Evolutionary conservation across 148 eudicot species (phyloP), one percentile per base, ranked within the genome.

Genomic region (Rhododendron simsii): DNA sequence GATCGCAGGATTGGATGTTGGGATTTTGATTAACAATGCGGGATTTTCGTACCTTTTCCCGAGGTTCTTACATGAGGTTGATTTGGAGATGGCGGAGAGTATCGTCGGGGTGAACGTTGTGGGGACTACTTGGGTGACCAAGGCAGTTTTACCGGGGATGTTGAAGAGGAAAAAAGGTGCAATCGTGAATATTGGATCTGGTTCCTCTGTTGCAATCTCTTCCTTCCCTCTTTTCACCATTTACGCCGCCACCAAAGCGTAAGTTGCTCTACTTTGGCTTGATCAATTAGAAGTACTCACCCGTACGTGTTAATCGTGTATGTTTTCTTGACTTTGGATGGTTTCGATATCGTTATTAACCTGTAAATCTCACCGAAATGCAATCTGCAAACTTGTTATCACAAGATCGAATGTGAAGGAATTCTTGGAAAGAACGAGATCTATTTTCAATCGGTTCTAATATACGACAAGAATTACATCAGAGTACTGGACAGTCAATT

Each of bases 211-310:
- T 79, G 90, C 87, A 77, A 81, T 91, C 41, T 87, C 95, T 1
- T 90, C 94, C 67, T 90, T 90, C 69, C 95, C 94, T 80, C 92
- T 92, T 12, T 90, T 86, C 87, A 71, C 93, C 12, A 81, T 93
- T 20, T 93, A 93, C 63, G 94, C 95, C 41, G 93, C 95, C 37
- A 91, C 95, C 12, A 93, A 93, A 91, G 91, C 91, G 94, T 93
- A 86, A 90, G 91, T 78, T 39, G 11, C 9, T 37, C 11, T 20
- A 23, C 14, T 53, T 81, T 47, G 50, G 9, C 50, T 47, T 10
- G 12, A 47, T 41, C 45, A 41, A 13, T 51, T 65, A 20, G 44
- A 13, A 41, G 28, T 75, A 16, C 2, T 37, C 79, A 75, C 45
- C 45, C 7, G 8, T 5, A 41, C 45, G 45, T 53, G 57, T 21